Evolutionary conservation across 768 basidiomycete genomes (phyloP).

Genomic region (Lactarius trivialis): DNA sequence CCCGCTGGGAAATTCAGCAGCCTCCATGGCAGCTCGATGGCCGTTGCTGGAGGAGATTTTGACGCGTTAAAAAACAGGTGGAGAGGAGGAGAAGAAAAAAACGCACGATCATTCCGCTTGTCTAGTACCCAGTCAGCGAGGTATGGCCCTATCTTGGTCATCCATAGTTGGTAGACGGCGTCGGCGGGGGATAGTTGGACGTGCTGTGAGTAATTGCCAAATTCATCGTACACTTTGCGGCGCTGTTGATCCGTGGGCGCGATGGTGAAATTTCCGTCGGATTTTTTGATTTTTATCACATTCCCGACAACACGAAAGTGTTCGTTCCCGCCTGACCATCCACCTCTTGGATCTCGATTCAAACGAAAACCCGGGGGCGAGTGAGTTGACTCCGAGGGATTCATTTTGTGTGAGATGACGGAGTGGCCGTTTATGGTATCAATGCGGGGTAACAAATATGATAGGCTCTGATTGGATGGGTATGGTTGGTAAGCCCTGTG

Average conservation of each 20-base stretch:
- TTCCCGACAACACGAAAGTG: not conserved
- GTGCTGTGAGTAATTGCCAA: not conserved
- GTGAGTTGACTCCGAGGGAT: not conserved
- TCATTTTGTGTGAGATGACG: not conserved
- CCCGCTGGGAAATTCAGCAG: not conserved
- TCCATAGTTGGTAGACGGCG: not conserved
- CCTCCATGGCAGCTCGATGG: not conserved
- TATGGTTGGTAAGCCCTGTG: not conserved
- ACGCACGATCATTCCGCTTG: not conserved
- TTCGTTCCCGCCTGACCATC: not conserved
- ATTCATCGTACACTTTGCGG: not conserved
- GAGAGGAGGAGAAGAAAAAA: not conserved
- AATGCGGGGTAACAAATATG: not conserved
- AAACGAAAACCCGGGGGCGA: not conserved
- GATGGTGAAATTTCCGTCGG: not conserved
- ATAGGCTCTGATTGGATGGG: not conserved
- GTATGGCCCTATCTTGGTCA: not conserved
- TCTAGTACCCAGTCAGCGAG: slow-evolving; percentile 14
- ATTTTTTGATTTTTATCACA: slow-evolving; percentile 6
- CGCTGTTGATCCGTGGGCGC: not conserved
- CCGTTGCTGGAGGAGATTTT: not conserved
- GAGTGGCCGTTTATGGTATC: not conserved
- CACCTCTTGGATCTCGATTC: not conserved
- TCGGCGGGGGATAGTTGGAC: fast-evolving
- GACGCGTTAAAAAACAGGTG: not conserved